phyloP scores from a whole-genome alignment of 768 basidiomycete genomes.

The Cystofilobasidium ferigula region DNA sequence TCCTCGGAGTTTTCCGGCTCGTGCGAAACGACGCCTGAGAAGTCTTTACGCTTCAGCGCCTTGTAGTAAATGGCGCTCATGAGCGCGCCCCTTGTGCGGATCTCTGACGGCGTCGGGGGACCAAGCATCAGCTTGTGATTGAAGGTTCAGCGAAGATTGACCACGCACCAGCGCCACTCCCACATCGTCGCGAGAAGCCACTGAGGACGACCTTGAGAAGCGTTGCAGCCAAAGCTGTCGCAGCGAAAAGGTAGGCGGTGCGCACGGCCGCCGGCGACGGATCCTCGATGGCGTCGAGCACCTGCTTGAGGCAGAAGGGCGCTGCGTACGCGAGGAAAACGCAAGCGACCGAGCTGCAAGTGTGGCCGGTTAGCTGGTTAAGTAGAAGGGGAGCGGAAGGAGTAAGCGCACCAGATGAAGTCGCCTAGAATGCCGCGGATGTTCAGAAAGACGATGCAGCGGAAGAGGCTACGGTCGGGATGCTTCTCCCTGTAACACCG shows the following conservation, averaged over 20 bases:
- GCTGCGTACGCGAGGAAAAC: conserved; percentile 66
- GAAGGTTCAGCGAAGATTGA: too few relatives aligned
- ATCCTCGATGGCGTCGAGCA: conserved; percentile 48
- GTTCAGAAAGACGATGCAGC: background rate
- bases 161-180: conserved; percentile 34
- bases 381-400: background rate
- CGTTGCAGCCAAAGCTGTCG: conserved; percentile 58
- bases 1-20: background rate
- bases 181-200: conserved; percentile 25
- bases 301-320: conserved; percentile 73
- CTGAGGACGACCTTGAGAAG: conserved; percentile 44
- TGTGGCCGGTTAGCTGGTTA: background rate
- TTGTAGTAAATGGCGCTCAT: conserved; percentile 82
- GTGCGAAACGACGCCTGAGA: conserved; percentile 53
- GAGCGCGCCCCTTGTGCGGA: conserved; percentile 61
- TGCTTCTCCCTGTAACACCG: background rate
- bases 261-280: conserved; percentile 48
- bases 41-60: conserved; percentile 67
- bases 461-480: background rate
- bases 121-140: too few relatives aligned
- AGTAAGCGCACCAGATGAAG: background rate
- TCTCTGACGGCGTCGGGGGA: conserved; percentile 38
- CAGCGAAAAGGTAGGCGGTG: conserved; percentile 64
- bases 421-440: background rate
- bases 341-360: conserved; percentile 34